Percentiles rank a stretch among this genome's conserved stretches.
Conservation (phyloP, 2,329 filamentous ascomycete genomes). For the Claviceps monticola region DNA sequence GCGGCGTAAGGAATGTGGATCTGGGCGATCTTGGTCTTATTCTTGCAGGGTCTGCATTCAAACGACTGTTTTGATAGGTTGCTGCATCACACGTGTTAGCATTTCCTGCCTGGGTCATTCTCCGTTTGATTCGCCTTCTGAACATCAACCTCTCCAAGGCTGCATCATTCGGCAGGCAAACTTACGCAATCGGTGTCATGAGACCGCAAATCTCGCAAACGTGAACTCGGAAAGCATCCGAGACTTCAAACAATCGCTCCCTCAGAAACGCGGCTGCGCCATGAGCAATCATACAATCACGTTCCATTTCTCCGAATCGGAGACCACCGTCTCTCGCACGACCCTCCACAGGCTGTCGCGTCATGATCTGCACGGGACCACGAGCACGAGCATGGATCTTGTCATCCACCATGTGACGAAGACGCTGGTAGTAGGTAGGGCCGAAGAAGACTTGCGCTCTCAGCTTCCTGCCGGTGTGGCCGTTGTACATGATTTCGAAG, state of each 20-base stretch:
- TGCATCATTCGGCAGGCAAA: conserved; percentile 15
- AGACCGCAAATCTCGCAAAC: conserved; percentile 97
- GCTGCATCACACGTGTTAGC: conserved; percentile 33
- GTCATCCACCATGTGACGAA: conserved; percentile 99
- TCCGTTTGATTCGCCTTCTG: not conserved
- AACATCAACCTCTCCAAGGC: not conserved
- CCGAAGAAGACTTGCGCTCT: conserved; percentile 92
- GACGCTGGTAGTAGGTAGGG: conserved; percentile 95
- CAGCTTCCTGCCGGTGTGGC: conserved; percentile 88
- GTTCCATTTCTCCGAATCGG: conserved; percentile 99
- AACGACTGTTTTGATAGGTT: conserved; percentile 93
- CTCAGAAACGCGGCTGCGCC: conserved; percentile 94
- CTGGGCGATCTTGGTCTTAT: conserved; percentile 97
- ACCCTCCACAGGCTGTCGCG: conserved; percentile 93
- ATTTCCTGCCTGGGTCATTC: not conserved
- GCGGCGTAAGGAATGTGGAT: conserved; percentile 96
- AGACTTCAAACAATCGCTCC: conserved; percentile 93
- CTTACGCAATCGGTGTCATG: conserved; percentile 98
- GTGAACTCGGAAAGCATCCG: conserved; percentile 94
- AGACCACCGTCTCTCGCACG: conserved; percentile 94
- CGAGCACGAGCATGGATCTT: conserved; percentile 99
- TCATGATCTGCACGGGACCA: conserved; percentile 93
- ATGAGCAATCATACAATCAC: conserved; percentile 99
- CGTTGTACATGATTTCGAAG: conserved; percentile 98
- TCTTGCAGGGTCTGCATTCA: conserved; percentile 94